Evolutionary conservation across 345 rosid species (phyloP), one percentile per base, ranked within the genome.

Genomic region (Cardamine resedifolia): DNA sequence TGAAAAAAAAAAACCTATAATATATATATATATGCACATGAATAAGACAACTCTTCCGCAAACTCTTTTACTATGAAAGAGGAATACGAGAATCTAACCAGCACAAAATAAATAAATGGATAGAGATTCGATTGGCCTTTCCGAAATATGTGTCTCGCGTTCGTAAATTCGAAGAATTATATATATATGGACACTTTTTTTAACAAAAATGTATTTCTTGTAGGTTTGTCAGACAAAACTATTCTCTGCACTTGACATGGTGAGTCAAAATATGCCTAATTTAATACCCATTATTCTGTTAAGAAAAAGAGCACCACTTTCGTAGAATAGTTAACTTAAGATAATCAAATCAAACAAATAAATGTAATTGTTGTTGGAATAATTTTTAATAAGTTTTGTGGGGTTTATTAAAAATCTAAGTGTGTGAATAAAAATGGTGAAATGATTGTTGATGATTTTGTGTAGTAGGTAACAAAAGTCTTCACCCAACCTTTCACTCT

Each of bases 181-280:
- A 41, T 43, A 43, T n/a, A 43, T n/a, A 59, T 59, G 52, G 61
- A 66, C 55, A 60, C 50, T 31, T 51, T 48, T 48, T 59, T 39
- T 62, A 68, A 75, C 68, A 51, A 38, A 38, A 59, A 41, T 67
- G 56, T 67, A 66, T 28, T 28, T 67, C 38, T 3, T 58, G 45
- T 66, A 57, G 50, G 33, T 66, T 58, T 41, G 60, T 66, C 78
- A 66, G 67, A 74, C n/a, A 10, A 74, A 48, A 59, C 33, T 61
- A 68, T 68, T 75, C 70, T 75, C 52, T 18, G 70, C 74, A 75
- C 74, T 61, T 75, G 69, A 48, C 41, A 68, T 75, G 49, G 50
- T 68, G 64, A 68, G 64, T 75, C 69, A 60, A 55, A 68, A 61
- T 41, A 68, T 67, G 48, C 78, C 49, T 59, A 74, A 58, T 38